Percentiles rank a stretch among this genome's conserved stretches.
These are phyloP conservation scores for Paramecium octaurelia DNA, from an alignment of 73 alveolate genomes.

Conservation along the genomic window DNA sequence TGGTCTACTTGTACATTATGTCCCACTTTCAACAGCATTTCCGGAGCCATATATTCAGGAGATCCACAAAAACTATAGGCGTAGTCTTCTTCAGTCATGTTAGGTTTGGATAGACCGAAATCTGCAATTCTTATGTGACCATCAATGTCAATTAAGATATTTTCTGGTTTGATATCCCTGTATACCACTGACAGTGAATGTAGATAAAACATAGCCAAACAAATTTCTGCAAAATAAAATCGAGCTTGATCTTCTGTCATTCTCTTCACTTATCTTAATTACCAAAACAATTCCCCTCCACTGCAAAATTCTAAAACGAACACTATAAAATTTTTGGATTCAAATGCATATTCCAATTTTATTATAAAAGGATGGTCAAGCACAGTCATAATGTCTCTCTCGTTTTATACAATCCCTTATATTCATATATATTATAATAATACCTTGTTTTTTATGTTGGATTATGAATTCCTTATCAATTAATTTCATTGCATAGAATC, in stretches of 20 bases:
- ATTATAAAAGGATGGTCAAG: conserved; percentile 75
- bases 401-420: conserved; percentile 23
- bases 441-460: conserved; percentile 66
- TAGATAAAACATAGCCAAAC: conserved; percentile 73
- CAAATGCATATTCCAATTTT: conserved; percentile 76
- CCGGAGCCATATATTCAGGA: conserved; percentile 78
- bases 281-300: conserved; percentile 90
- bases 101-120: conserved; percentile 69
- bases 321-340: conserved; percentile 67
- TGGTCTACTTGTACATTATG: conserved; percentile 68
- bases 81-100: conserved; percentile 61
- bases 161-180: conserved; percentile 83
- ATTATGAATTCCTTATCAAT: conserved; percentile 75
- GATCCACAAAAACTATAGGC: conserved; percentile 75
- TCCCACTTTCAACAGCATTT: conserved; percentile 69
- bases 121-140: conserved; percentile 76
- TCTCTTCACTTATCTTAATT: conserved; percentile 73
- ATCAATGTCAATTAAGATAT: conserved; percentile 71
- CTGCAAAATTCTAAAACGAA: conserved; percentile 82
- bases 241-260: conserved; percentile 72
- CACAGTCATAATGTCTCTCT: conserved; percentile 66
- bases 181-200: conserved; percentile 61
- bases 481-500: conserved; percentile 80
- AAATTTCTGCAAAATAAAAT: conserved; percentile 68
- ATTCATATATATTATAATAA: conserved; percentile 18